These are phyloP conservation scores for Phytophthora europaea DNA, from an alignment of 352 stramenopile species.

Conservation along the genomic window DNA sequence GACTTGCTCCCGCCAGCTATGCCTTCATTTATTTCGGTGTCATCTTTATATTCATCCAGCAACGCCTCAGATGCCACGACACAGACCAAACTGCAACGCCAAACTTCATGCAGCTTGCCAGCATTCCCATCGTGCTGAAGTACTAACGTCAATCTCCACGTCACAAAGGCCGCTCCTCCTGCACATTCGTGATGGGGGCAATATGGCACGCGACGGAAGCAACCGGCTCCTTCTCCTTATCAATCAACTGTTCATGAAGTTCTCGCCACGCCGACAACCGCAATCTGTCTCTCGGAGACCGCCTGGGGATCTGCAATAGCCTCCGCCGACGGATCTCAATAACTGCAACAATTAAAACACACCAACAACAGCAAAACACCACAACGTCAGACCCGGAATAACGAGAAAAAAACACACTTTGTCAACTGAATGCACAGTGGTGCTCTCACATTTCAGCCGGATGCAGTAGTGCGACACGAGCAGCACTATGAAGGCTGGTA, in stretches of 20 bases:
- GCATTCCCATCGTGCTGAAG: conserved; percentile 21
- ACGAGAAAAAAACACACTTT: too few relatives aligned
- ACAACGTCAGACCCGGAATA: neutral
- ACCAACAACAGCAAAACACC: neutral
- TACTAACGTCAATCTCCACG: neutral
- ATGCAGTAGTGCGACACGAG: conserved; percentile 33
- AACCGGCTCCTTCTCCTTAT: conserved; percentile 38
- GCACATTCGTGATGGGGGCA: conserved; percentile 19
- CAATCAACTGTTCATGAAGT: conserved; percentile 45
- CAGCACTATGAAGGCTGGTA: conserved; percentile 27
- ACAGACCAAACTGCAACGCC: neutral
- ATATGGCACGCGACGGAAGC: conserved; percentile 20
- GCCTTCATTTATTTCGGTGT: neutral
- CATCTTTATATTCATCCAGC: too few relatives aligned
- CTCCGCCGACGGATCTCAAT: conserved; percentile 16
- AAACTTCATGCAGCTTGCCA: conserved; percentile 6
- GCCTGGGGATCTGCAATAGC: conserved; percentile 24
- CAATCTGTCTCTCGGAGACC: conserved; percentile 31
- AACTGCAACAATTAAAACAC: conserved; percentile 14
- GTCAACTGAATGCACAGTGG: neutral
- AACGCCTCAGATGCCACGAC: conserved; percentile 10
- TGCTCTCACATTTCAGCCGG: conserved; percentile 29
- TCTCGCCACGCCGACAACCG: conserved; percentile 44
- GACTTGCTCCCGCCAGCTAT: neutral
- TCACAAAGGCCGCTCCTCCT: conserved; percentile 10